phyloP scores from a whole-genome alignment of 257 asterid species.

The Nicotiana noctiflora region DNA sequence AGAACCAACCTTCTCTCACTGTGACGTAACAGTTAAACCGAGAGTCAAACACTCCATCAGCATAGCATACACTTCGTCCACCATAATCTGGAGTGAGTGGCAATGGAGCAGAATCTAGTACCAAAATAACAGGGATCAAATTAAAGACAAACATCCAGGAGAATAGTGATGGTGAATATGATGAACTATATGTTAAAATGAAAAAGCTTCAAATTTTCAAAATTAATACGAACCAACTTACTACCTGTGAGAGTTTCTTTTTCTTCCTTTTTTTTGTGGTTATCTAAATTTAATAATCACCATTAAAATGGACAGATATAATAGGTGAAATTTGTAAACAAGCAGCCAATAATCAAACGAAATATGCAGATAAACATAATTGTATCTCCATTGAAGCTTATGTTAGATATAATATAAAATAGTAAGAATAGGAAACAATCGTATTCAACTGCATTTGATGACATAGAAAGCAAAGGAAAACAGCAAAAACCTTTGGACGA shows the following conservation, averaged over 20 bases:
- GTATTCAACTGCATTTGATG: background rate
- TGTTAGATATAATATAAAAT: background rate
- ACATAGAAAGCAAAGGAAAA: constrained; percentile 5
- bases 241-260: background rate
- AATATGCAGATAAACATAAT: background rate
- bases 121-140: background rate
- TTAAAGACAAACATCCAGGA: background rate
- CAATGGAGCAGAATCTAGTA: constrained; percentile 64
- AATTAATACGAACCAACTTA: background rate
- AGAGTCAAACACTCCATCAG: constrained; percentile 85
- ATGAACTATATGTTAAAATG: constrained; percentile 4
- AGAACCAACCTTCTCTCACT: constrained; percentile 69
- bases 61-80: constrained; percentile 65
- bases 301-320: background rate
- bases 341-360: background rate
- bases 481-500: constrained; percentile 44
- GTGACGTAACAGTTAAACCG: constrained; percentile 70
- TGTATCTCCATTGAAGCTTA: background rate
- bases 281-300: background rate
- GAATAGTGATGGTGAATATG: background rate
- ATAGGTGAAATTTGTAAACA: background rate
- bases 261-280: background rate
- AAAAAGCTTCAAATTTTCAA: background rate
- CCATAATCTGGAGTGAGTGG: constrained; percentile 89
- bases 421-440: background rate